phyloP scores from a whole-genome alignment of 2,329 filamentous ascomycete species.

The Harringtonia aguacate region DNA sequence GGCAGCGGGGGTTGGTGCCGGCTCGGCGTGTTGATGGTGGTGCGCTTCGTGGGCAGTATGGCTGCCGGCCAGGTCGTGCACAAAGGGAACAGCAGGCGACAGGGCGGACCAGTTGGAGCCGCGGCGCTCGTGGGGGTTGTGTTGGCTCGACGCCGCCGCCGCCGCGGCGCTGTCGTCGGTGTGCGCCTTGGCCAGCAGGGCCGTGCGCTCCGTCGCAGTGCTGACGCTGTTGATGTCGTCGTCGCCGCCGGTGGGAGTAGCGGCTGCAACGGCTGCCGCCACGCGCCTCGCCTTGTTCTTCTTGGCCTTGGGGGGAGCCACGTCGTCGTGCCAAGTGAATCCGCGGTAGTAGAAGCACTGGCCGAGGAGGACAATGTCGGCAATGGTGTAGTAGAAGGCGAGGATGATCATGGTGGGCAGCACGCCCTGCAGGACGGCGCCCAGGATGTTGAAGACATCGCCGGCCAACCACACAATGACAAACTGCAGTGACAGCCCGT shows the following conservation, averaged over 20 bases:
- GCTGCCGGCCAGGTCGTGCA: conserved; percentile 1
- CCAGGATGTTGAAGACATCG: conserved; percentile 39
- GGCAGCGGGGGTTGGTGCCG: neutral
- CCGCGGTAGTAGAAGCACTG: conserved; percentile 97
- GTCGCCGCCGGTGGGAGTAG: conserved; percentile 16
- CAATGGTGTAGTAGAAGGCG: conserved; percentile 16
- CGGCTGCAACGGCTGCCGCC: conserved; percentile 4
- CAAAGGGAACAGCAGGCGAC: conserved; percentile 65
- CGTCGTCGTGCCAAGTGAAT: conserved; percentile 55
- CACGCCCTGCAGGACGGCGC: conserved; percentile 45
- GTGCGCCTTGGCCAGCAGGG: conserved; percentile 27
- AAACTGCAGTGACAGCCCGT: conserved; percentile 47
- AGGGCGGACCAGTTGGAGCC: conserved; percentile 51
- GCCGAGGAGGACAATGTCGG: conserved; percentile 53
- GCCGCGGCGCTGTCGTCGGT: conserved; percentile 27
- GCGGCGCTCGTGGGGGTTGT: conserved; percentile 30
- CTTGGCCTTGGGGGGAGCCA: conserved; percentile 30
- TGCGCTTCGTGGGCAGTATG: neutral
- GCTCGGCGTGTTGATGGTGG: neutral
- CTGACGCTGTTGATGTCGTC: neutral
- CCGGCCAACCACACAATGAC: conserved; percentile 86
- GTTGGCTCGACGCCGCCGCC: conserved; percentile 15
- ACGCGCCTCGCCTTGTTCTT: neutral
- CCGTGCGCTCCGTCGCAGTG: conserved; percentile 37
- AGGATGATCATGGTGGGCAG: conserved; percentile 67